A percentile compares a stretch with the other conserved stretches of the same genome.
Evolutionary conservation across 1,139 yeast genomes (phyloP).

Genomic region (Debaryomycetaceae sp.): DNA sequence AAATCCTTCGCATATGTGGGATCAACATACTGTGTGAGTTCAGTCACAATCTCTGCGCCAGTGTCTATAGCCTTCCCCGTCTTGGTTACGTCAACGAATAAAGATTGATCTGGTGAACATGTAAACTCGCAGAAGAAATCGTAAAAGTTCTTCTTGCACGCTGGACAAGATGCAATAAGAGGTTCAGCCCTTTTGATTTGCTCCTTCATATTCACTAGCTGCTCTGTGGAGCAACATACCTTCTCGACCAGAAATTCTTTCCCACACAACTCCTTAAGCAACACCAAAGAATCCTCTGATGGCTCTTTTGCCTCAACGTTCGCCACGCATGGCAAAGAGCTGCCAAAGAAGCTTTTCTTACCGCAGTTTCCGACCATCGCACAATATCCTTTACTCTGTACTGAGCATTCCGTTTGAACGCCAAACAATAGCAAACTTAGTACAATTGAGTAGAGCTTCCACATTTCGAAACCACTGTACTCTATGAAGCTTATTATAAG

Average conservation of each 20-base stretch:
- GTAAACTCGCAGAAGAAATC: constrained; percentile 86
- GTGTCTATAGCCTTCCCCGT: constrained; percentile 50
- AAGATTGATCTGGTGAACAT: constrained; percentile 81
- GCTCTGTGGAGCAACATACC: constrained; percentile 43
- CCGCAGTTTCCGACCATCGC: constrained; percentile 72
- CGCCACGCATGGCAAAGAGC: constrained; percentile 73
- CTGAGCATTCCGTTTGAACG: background rate
- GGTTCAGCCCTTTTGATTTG: constrained; percentile 75
- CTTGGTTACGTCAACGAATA: constrained; percentile 64
- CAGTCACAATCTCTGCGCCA: constrained; percentile 63
- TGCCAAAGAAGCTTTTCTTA: constrained; percentile 73
- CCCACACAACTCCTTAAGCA: constrained; percentile 69
- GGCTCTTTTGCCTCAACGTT: constrained; percentile 47
- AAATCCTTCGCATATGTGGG: constrained; percentile 58
- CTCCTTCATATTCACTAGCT: constrained; percentile 29
- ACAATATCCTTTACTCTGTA: constrained; percentile 42
- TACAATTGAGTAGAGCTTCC: background rate
- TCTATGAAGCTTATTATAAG: no score
- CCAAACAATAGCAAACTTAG: background rate
- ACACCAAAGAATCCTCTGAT: constrained; percentile 38
- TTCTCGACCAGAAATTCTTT: constrained; percentile 43
- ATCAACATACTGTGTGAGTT: constrained; percentile 62
- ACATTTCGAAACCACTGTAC: background rate
- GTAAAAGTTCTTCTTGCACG: constrained; percentile 82
- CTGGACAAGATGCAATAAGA: constrained; percentile 88